Base-by-base conservation (phyloP, 257 asterid species). In the Gentiana dahurica region DNA sequence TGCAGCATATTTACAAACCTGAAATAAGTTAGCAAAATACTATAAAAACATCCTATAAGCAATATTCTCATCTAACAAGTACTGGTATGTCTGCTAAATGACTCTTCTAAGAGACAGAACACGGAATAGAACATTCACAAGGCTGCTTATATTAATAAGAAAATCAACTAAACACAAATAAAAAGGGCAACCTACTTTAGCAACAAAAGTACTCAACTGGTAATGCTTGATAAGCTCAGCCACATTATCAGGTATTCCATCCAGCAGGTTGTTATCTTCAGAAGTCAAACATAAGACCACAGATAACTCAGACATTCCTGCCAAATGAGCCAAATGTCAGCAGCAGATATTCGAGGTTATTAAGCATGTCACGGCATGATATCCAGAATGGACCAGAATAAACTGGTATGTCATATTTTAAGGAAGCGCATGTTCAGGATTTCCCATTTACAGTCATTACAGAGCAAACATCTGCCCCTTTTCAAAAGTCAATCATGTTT, bases 1-100 rank as follows among this genome's bases (percentile, higher is more conserved):
- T 46, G 97, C 95, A 50, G 95, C 97, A 80, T 85, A 74, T 67
- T 76, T 80, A 77, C 89, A 83, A 9, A 84, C 95, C 95, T 87
- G 71, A n/a, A 65, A 73, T 39, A 64, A 64, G 48, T 55, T 35
- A 53, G 13, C 41, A 46, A 12, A n/a, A 57, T 12, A 15, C 12
- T 12, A 57, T 36, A 38, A 33, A 33, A 59, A 4, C 12, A 9
- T 62, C 39, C 3, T 49, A 61, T 32, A 45, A 48, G 15, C 8
- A 9, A 9, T 63, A 49, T 36, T 11, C 49, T 53, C 49, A 44
- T 46, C 38, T 47, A n/a, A 8, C 24, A 9, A 4, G 33, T 24
- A 32, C 41, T 51, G 33, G 12, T 4, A 10, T 8, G 51, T 5
- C 9, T 15, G 33, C 12, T 36, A 15, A 37, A 58, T 34, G 6